These are phyloP conservation scores for Agaricales sp. DNA, from an alignment of 1,284 basidiomycete genomes.

Conservation along the genomic window DNA sequence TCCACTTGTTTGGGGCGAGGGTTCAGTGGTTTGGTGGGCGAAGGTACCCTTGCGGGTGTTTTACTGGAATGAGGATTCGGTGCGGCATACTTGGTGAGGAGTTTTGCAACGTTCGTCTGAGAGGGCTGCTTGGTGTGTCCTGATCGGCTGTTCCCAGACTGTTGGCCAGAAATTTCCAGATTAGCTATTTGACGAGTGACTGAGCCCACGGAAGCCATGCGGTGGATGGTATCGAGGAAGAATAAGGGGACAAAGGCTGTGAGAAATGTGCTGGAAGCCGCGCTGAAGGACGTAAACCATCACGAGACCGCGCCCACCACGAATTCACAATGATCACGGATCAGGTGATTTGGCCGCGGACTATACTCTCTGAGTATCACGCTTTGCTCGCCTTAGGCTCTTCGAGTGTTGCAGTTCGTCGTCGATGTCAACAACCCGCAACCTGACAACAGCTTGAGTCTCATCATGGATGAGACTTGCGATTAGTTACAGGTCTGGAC, in stretches of 20 bases:
- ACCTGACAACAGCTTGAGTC: too few species aligned
- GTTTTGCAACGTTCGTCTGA: slow-evolving; percentile 48
- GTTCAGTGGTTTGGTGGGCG: slow-evolving; percentile 12
- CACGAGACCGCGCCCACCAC: not conserved
- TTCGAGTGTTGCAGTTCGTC: too few species aligned
- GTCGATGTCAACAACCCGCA: too few species aligned
- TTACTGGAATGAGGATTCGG: slow-evolving; percentile 35
- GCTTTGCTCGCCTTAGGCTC: too few species aligned
- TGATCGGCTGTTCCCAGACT: slow-evolving; percentile 14
- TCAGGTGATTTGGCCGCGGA: too few species aligned
- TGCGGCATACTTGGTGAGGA: slow-evolving; percentile 57
- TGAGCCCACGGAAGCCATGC: slow-evolving; percentile 25
- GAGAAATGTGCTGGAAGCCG: not conserved
- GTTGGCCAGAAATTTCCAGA: slow-evolving; percentile 38
- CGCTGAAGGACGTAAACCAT: not conserved
- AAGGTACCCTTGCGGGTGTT: slow-evolving; percentile 16
- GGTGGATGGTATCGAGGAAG: slow-evolving; percentile 18
- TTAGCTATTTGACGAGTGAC: slow-evolving; percentile 38
- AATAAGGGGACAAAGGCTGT: not conserved
- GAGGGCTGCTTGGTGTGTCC: slow-evolving; percentile 32
- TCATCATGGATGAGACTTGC: too few species aligned
- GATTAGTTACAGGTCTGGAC: too few species aligned
- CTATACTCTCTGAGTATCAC: too few species aligned
- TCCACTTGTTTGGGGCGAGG: slow-evolving; percentile 6
- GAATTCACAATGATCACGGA: too few species aligned